Base-by-base conservation (phyloP, 148 eudicot genomes). In the Limonium bicolor region DNA sequence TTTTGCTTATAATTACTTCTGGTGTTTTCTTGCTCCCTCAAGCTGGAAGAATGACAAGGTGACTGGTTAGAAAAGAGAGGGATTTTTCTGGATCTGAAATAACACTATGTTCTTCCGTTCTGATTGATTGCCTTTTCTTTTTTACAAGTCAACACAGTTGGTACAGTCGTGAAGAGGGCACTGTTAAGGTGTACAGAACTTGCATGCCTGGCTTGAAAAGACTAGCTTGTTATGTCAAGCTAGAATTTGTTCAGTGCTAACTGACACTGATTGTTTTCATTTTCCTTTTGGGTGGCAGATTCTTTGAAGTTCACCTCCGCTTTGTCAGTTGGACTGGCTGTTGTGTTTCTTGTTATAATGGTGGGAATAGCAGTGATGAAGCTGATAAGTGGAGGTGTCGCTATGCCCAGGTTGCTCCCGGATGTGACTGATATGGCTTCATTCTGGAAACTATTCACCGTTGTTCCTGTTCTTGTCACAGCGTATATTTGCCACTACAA, bases 401-500 rank as follows among this genome's bases (percentile, higher is more conserved):
- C 40, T 27, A 70, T 60, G 55, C 95, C 92, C 39, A 68, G 64
- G 28, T 54, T 80, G 76, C 60, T 77, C 24, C 92, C 95, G n/a
- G 49, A 74, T 38, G 46, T 85, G 50, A 64, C 45, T 51, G 80
- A 80, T 45, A 81, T 65, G 58, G 76, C 80, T 40, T 80, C 95
- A 29, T 76, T 85, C 61, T 77, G 82, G 86, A 77, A 85, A 66
- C 76, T 83, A 36, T 83, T 76, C 50, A 79, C 94, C 20, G 73
- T 76, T 19, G 77, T 79, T 56, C 94, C 94, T 2, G 61, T 83
- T 55, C 72, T 83, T 14, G 94, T 79, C 48, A 83, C 94, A 39
- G 86, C 95, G n/a, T 85, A 66, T 60, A 80, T 67, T 42, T 85
- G 95, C 62, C 95, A 85, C 64, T 78, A 80, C 54, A 85, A 85